Percentiles rank a stretch among this genome's conserved stretches.
Evolutionary conservation across 768 basidiomycete species (phyloP).

Genomic region (Suillus luteus): DNA sequence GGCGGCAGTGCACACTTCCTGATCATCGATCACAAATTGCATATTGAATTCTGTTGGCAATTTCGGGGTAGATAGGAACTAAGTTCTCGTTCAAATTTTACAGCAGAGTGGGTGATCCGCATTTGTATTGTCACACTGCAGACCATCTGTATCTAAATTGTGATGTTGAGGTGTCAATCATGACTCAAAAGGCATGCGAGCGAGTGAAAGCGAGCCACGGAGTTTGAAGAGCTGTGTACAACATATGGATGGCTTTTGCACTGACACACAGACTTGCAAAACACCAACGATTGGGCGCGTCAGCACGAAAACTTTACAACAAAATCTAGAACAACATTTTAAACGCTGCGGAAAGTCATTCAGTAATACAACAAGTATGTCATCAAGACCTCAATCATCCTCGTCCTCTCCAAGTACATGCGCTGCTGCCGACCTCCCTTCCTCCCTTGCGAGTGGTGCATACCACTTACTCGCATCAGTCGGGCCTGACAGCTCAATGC

Average conservation of each 20-base stretch:
- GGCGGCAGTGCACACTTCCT: neutral
- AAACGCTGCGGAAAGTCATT: neutral
- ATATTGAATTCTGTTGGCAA: neutral
- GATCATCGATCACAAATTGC: neutral
- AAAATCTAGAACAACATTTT: neutral
- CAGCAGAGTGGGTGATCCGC: too few species aligned
- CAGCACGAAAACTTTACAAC: neutral
- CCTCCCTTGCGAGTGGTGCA: constrained; percentile 53
- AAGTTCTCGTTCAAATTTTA: neutral
- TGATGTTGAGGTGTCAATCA: too few species aligned
- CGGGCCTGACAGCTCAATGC: constrained; percentile 45
- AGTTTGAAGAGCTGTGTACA: too few species aligned
- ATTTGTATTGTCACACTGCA: too few species aligned
- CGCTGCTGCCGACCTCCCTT: constrained; percentile 20
- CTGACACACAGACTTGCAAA: too few species aligned
- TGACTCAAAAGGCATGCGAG: too few species aligned
- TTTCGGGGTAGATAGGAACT: neutral
- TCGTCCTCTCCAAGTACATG: constrained; percentile 60
- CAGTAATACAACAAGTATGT: neutral
- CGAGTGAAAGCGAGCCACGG: too few species aligned
- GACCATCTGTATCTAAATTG: too few species aligned
- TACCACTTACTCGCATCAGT: constrained; percentile 58
- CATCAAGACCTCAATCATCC: constrained; percentile 25
- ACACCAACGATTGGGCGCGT: too few species aligned
- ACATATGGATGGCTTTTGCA: too few species aligned